These are phyloP conservation scores for Tubosaeta sp. DNA, from an alignment of 768 basidiomycete genomes.

Conservation along the genomic window DNA sequence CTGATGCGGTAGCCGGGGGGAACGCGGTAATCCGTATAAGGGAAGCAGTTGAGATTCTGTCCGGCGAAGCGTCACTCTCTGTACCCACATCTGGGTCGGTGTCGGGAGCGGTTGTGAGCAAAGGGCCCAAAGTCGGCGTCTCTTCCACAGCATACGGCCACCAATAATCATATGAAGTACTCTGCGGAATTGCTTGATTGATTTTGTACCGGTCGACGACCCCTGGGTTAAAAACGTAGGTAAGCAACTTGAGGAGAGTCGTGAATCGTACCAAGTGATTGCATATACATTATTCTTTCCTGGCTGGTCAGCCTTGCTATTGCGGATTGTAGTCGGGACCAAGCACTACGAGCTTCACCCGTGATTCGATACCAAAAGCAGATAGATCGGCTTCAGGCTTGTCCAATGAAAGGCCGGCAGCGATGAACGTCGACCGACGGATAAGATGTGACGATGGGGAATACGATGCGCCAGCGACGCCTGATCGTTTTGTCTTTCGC, in stretches of 20 bases:
- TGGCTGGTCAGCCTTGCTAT: conserved; percentile 5
- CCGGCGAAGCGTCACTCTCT: neutral
- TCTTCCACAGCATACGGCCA: conserved; percentile 34
- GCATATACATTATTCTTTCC: conserved; percentile 19
- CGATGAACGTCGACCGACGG: conserved; percentile 74
- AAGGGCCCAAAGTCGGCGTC: conserved; percentile 9
- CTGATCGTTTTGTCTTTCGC: conserved; percentile 68
- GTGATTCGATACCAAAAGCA: conserved; percentile 58
- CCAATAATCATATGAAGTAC: conserved; percentile 33
- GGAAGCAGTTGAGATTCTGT: conserved; percentile 9
- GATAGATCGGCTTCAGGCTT: conserved; percentile 55
- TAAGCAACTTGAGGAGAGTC: neutral
- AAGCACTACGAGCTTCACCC: conserved; percentile 39
- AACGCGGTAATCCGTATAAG: conserved; percentile 34
- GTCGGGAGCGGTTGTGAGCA: conserved; percentile 3
- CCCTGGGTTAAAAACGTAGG: conserved; percentile 8
- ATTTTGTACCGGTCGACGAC: conserved; percentile 6
- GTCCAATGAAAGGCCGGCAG: conserved; percentile 68
- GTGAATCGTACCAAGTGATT: conserved; percentile 10
- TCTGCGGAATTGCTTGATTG: conserved; percentile 13
- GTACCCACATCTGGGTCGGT: neutral
- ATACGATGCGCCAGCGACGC: conserved; percentile 65
- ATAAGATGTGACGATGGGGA: conserved; percentile 71
- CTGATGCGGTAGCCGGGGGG: conserved; percentile 21
- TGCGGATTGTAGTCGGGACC: conserved; percentile 35